A percentile compares a stretch with the other conserved stretches of the same genome.
phyloP scores from a whole-genome alignment of 441 rosid genomes.

The Euphorbia celastroides region DNA sequence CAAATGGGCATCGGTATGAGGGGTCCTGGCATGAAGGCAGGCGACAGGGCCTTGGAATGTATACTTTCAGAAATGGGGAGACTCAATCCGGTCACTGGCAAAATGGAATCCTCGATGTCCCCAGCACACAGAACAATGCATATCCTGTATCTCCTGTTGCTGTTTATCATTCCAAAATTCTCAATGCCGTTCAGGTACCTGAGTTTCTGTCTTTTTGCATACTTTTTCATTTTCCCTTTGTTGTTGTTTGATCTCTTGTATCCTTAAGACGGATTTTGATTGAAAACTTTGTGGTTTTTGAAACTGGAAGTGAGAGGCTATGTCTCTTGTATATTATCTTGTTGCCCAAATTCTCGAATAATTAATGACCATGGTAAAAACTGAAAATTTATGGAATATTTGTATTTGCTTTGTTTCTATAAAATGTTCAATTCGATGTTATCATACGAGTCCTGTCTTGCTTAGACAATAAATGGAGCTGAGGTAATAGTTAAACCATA shows the following conservation, averaged over 20 bases:
- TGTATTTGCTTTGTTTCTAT: background rate
- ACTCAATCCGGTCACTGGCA: slow-evolving; percentile 94
- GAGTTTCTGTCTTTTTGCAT: background rate
- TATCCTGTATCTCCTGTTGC: slow-evolving; percentile 60
- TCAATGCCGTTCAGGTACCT: slow-evolving; percentile 74
- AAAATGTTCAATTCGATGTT: background rate
- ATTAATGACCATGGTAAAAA: background rate
- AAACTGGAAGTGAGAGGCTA: too few species aligned
- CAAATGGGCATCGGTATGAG: slow-evolving; percentile 61
- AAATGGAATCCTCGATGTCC: slow-evolving; percentile 65
- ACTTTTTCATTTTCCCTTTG: background rate
- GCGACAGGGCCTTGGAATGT: slow-evolving; percentile 89
- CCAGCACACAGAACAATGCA: slow-evolving; percentile 56
- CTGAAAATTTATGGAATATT: background rate
- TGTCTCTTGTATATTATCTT: too few species aligned
- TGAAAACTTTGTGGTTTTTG: background rate
- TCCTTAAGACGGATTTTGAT: background rate
- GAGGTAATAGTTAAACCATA: background rate
- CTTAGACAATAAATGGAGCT: background rate
- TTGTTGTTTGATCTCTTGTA: background rate
- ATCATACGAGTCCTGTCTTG: background rate
- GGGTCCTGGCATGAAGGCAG: slow-evolving; percentile 94
- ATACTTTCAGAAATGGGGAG: slow-evolving; percentile 81
- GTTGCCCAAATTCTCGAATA: background rate
- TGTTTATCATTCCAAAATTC: slow-evolving; percentile 79